These are phyloP conservation scores for Cryptosporidium baileyi DNA, from an alignment of 169 alveolate species.

Conservation along the genomic window DNA sequence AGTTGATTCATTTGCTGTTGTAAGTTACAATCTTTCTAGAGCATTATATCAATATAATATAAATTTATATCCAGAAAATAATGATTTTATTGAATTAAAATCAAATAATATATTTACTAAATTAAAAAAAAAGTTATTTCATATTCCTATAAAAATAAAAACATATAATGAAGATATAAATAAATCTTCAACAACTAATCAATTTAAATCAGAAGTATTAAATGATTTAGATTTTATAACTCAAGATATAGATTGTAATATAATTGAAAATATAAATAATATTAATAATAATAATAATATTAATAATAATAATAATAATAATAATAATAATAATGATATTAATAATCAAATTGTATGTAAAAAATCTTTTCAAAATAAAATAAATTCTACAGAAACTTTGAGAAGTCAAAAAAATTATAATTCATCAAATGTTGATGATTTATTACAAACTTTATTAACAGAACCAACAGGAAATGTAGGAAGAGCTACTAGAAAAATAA, in stretches of 20 bases:
- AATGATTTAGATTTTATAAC: constrained; percentile 11
- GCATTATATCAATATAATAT: constrained; percentile 20
- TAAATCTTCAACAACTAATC: neutral
- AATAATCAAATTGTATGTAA: neutral
- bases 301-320: neutral
- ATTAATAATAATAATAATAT: neutral
- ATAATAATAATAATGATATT: neutral
- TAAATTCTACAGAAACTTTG: neutral
- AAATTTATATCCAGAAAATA: constrained; percentile 7
- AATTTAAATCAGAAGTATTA: neutral
- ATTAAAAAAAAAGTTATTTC: constrained; percentile 10
- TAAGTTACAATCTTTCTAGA: constrained; percentile 59
- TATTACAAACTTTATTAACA: constrained; percentile 29
- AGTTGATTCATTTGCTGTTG: constrained; percentile 38
- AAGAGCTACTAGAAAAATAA: constrained; percentile 72
- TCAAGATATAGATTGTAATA: neutral
- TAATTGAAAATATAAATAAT: neutral
- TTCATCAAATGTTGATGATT: constrained; percentile 6
- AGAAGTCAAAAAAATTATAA: neutral
- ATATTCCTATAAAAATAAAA: constrained; percentile 1
- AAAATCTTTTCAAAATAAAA: neutral
- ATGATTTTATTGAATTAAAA: neutral
- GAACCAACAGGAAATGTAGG: constrained; percentile 80
- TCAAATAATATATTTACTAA: neutral
- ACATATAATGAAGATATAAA: neutral